Percentiles rank a stretch among this genome's conserved stretches.
Evolutionary conservation across 495 filamentous ascomycete genomes (phyloP).

Genomic region (Peziza echinospora): DNA sequence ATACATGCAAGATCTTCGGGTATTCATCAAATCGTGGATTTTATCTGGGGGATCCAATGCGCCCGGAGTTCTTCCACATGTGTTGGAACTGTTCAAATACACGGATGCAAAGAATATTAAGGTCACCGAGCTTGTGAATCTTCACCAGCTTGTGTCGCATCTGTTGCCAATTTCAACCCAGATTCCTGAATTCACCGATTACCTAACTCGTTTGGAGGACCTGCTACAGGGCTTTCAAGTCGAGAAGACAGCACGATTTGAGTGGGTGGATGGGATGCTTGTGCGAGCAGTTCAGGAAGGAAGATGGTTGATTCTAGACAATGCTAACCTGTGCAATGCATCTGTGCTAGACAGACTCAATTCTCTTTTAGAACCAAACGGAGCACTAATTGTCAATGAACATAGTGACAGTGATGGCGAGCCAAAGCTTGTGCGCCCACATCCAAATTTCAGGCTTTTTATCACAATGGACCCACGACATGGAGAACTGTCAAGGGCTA

Average conservation of each 20-base stretch:
- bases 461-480: slow-evolving; percentile 82
- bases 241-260: slow-evolving; percentile 51
- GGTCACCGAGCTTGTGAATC: background rate
- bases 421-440: slow-evolving; percentile 55
- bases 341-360: slow-evolving; percentile 91
- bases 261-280: slow-evolving; percentile 87
- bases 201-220: background rate
- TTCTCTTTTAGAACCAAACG: slow-evolving; percentile 78
- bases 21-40: background rate
- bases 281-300: slow-evolving; percentile 70
- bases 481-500: slow-evolving; percentile 85
- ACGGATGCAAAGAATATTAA: slow-evolving; percentile 2
- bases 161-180: background rate
- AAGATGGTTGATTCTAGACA: slow-evolving; percentile 84
- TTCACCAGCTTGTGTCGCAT: background rate
- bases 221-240: slow-evolving; percentile 5
- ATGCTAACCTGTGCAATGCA: slow-evolving; percentile 86
- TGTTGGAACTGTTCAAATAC: slow-evolving; percentile 6
- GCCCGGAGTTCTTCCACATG: background rate
- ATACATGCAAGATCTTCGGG: slow-evolving; percentile 25
- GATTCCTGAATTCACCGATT: background rate
- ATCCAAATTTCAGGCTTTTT: slow-evolving; percentile 78
- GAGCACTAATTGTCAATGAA: slow-evolving; percentile 73
- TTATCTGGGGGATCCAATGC: background rate
- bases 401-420: slow-evolving; percentile 65